phyloP scores from a whole-genome alignment of 371 early-diverging fungal species.

The Polyrhizophydium stewartii region DNA sequence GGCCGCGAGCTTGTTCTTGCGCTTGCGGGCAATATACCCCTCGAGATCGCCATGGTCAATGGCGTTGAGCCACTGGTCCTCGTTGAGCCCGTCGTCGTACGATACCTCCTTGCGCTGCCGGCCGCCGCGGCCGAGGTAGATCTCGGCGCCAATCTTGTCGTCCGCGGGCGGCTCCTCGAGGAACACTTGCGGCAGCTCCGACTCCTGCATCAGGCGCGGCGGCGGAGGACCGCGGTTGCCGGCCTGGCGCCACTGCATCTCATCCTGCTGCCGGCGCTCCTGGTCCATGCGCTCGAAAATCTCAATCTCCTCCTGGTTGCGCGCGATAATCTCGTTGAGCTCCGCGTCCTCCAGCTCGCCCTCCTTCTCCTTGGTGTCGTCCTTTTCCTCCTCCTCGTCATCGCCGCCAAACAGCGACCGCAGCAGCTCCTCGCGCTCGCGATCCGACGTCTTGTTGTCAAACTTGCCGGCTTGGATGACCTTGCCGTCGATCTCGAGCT shows the following conservation, averaged over 20 bases:
- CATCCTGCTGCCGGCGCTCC: slow-evolving; percentile 53
- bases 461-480: slow-evolving; percentile 99
- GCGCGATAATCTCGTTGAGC: slow-evolving; percentile 67
- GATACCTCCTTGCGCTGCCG: slow-evolving; percentile 63
- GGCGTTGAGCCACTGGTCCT: slow-evolving; percentile 87
- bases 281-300: slow-evolving; percentile 70
- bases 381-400: slow-evolving; percentile 53
- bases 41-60: slow-evolving; percentile 47
- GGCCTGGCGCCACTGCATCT: slow-evolving; percentile 29
- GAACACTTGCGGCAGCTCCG: slow-evolving; percentile 85
- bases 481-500: slow-evolving; percentile 95
- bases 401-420: slow-evolving; percentile 78
- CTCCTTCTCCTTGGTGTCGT: slow-evolving; percentile 49
- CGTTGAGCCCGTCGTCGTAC: slow-evolving; percentile 91
- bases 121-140: slow-evolving; percentile 70
- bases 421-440: slow-evolving; percentile 88
- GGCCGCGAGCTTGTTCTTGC: slow-evolving; percentile 9
- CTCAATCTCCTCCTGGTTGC: slow-evolving; percentile 68
- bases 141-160: slow-evolving; percentile 33
- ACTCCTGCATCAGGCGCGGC: slow-evolving; percentile 73
- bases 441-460: slow-evolving; percentile 90
- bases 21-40: slow-evolving; percentile 29
- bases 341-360: slow-evolving; percentile 81
- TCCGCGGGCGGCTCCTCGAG: slow-evolving; percentile 45
- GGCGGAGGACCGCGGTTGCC: slow-evolving; percentile 53